Evolutionary conservation across 148 eudicot genomes (phyloP), one percentile per base, ranked within the genome.

Genomic region (Camellia sinensis): DNA sequence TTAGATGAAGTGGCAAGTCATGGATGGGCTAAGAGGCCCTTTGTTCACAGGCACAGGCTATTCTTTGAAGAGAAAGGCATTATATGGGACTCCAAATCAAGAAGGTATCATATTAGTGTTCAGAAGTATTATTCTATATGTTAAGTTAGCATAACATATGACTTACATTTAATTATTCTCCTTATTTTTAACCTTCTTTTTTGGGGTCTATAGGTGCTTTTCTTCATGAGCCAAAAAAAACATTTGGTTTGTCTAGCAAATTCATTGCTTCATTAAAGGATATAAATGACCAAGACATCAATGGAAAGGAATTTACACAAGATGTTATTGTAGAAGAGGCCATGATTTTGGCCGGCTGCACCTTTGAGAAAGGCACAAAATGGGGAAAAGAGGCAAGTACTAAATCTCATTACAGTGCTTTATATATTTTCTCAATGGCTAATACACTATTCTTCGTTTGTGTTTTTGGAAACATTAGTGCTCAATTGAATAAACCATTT

Each of bases 11-110:
- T 85, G 84, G 85, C 87, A 41, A 21, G 97, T 97, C 2, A 40
- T 84, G 72, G 90, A 92, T 80, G 97, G 97, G 79, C 61, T 92
- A 41, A 62, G 73, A 1, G 98, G 98, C 37, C 88, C 93, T 0
- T 0, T 77, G 1, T 43, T 92, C 48, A 75, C 86, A 40, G 98
- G 98, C 4, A 89, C 97, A 7, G 82, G 90, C 76, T 87, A 86
- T 65, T 92, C 84, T 81, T 83, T 94, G 50, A 92, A 84, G 63
- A 94, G 94, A 79, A 76, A 87, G 21, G 85, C 97, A 5, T 75
- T 94, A 14, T 90, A 85, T 81, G 89, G 83, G 11, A 56, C 53
- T 81, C 66, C 66, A 6, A 64, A 7, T 0, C 43, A 76, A 6
- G 68, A 73, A 7, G 80, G 84, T 80, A 72, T 22, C n/a, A 17